Evolutionary conservation across 164 flowering plant species (phyloP), one percentile per base, ranked within the genome.

Genomic region (Vitis labrusca): DNA sequence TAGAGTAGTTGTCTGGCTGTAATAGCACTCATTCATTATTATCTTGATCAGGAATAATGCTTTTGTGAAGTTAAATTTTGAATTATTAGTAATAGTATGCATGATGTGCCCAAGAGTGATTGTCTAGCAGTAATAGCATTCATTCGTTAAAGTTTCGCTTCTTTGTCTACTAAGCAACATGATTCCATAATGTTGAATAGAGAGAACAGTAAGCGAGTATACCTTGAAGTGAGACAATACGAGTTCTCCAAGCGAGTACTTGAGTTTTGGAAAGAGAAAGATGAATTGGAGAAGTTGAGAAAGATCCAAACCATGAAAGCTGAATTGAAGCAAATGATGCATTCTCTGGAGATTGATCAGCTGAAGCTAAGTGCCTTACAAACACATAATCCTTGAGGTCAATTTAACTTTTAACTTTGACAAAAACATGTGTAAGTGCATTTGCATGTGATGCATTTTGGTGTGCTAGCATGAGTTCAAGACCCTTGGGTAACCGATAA

Each of bases 171-270:
- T 12, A 17, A 29, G 8, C 6, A 47, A 16, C 44, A 13, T 3
- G 37, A 23, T 69, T 27, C 37, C 52, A 53, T 30, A 9, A 8
- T 27, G 19, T 50, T 59, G 44, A 59, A 29, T 30, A 19, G 23
- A 50, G 14, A 66, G 15, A 65, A 50, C 54, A 29, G 14, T 27
- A 23, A 23, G 27, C 27, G 50, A 23, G 68, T 47, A 66, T 79
- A 88, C 99, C 99, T 83, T 85, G 77, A 47, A 55, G 64, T 60
- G 95, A 85, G 61, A 80, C 64, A 56, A 95, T 77, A 11, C 92
- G 88, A 44, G 97, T 86, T 77, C 89, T 90, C 93, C 96, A 95
- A 65, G 98, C 92, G 84, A 85, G 75, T 53, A 80, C 65, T 67
- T 62, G 81, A 66, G 85, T 63, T 80, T 84, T 77, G 51, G 66